These are phyloP conservation scores for Coemansia umbellata DNA, from an alignment of 192 early-diverging fungal species.

Conservation along the genomic window DNA sequence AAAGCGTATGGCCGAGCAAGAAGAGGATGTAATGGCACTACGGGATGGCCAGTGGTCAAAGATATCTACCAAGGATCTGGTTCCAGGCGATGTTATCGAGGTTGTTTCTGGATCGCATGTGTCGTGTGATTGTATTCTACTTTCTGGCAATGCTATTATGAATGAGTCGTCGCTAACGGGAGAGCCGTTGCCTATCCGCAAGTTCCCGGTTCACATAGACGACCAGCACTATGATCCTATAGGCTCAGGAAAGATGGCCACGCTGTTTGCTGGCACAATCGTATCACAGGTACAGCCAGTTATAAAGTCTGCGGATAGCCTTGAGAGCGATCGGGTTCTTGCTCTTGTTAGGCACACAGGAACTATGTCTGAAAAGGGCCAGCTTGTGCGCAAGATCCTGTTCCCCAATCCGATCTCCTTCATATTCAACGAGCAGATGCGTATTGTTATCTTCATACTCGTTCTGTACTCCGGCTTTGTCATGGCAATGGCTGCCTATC, in stretches of 20 bases:
- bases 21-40: conserved; percentile 44
- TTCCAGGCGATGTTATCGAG: conserved; percentile 64
- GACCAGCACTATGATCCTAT: conserved; percentile 30
- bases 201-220: conserved; percentile 65
- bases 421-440: conserved; percentile 70
- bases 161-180: conserved; percentile 75
- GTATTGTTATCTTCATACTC: conserved; percentile 55
- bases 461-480: conserved; percentile 37
- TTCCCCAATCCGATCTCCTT: conserved; percentile 64
- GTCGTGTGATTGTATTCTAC: conserved; percentile 67
- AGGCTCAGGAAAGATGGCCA: conserved; percentile 55
- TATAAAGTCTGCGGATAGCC: conserved; percentile 13
- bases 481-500: conserved; percentile 40
- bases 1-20: conserved; percentile 57
- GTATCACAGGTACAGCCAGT: conserved; percentile 50
- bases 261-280: conserved; percentile 67
- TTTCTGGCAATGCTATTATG: conserved; percentile 66
- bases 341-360: conserved; percentile 51
- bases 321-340: conserved; percentile 18
- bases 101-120: conserved; percentile 49
- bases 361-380: conserved; percentile 56
- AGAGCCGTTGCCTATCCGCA: conserved; percentile 75
- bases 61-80: conserved; percentile 55
- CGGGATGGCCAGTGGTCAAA: conserved; percentile 61
- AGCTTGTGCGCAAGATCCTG: conserved; percentile 65